A percentile compares a stretch with the other conserved stretches of the same genome.
Conservation (phyloP, 1,139 yeast genomes). For the Hemisphaericaspora subhashii region DNA sequence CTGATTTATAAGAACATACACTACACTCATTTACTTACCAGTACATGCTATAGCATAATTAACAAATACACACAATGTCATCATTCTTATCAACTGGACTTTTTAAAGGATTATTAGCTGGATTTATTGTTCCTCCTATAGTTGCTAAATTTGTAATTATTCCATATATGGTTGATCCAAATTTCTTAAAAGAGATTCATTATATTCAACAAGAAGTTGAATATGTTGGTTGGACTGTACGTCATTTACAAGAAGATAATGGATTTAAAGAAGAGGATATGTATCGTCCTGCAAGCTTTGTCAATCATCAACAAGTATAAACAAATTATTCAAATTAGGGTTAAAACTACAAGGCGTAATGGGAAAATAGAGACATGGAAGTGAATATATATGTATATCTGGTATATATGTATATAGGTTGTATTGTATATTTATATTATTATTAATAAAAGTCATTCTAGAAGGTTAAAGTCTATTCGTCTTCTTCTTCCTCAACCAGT, state of each 20-base stretch:
- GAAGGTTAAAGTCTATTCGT: background rate
- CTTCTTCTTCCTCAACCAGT: slow-evolving; percentile 6
- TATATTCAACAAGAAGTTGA: slow-evolving; percentile 34
- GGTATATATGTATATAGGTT: slow-evolving; percentile 1
- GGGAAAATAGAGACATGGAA: background rate
- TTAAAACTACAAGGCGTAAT: too few relatives aligned
- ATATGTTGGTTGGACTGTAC: slow-evolving; percentile 40
- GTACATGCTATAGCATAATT: background rate
- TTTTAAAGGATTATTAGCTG: slow-evolving; percentile 27
- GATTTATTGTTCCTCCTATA: slow-evolving; percentile 32
- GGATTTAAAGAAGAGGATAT: slow-evolving; percentile 31
- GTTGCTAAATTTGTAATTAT: slow-evolving; percentile 27
- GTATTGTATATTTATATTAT: background rate
- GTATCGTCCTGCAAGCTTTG: slow-evolving; percentile 27
- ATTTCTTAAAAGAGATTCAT: slow-evolving; percentile 31
- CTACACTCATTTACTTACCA: background rate
- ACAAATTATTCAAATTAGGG: too few relatives aligned
- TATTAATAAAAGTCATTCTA: background rate
- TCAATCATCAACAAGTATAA: background rate
- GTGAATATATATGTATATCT: background rate
- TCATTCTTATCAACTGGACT: slow-evolving; percentile 14
- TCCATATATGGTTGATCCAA: slow-evolving; percentile 26
- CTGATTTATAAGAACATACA: background rate
- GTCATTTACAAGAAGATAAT: slow-evolving; percentile 31
- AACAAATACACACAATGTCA: slow-evolving; percentile 5